Evolutionary conservation across 140 eudicot genomes (phyloP).

Genomic region (Artemisia princeps): DNA sequence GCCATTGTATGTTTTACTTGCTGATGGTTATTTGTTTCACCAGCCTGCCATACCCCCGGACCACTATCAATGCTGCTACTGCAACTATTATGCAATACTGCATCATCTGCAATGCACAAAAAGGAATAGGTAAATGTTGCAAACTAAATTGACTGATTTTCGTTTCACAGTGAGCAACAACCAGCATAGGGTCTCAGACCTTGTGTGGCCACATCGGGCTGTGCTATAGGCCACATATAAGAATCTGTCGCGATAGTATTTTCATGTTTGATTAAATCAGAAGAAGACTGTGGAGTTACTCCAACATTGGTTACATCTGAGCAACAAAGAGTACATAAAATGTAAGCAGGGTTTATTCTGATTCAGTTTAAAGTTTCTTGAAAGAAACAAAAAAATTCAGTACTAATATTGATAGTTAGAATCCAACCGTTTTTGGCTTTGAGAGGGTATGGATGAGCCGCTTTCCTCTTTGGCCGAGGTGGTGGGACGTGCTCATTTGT

Average conservation of each 20-base stretch:
- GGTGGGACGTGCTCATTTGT: constrained; percentile 93
- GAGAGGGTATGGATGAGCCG: constrained; percentile 92
- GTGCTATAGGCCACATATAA: constrained; percentile 21
- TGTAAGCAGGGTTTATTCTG: constrained; percentile 3
- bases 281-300: constrained; percentile 16
- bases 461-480: constrained; percentile 93
- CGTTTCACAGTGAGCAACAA: background rate
- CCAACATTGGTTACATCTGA: constrained; percentile 19
- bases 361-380: background rate
- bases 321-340: constrained; percentile 11
- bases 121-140: background rate
- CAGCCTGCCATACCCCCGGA: constrained; percentile 36
- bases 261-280: constrained; percentile 21
- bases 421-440: constrained; percentile 72
- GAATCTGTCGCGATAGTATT: background rate
- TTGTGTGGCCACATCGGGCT: constrained; percentile 18
- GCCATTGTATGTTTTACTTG: constrained; percentile 16
- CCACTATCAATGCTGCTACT: constrained; percentile 62
- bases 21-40: constrained; percentile 42
- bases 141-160: background rate
- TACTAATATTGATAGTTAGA: background rate
- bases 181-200: constrained; percentile 13
- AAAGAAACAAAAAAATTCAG: background rate
- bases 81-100: constrained; percentile 44
- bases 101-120: constrained; percentile 37